These are phyloP conservation scores for Prunus campanulata DNA, from an alignment of 306 rosid genomes.

Conservation along the genomic window DNA sequence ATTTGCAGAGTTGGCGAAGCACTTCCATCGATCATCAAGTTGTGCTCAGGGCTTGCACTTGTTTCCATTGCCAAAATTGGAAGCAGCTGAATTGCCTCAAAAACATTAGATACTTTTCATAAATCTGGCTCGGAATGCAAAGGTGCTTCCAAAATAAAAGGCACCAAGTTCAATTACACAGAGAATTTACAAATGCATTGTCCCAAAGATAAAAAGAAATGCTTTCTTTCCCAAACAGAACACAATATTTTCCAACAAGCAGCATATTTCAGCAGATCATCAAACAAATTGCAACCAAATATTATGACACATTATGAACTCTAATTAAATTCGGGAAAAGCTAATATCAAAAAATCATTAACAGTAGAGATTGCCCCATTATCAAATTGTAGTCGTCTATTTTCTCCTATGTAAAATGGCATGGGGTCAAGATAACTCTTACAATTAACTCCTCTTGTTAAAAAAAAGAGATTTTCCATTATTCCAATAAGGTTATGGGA, in stretches of 20 bases:
- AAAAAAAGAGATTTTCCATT: neutral
- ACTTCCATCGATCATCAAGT: slow-evolving; percentile 43
- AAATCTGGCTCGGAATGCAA: neutral
- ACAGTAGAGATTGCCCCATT: neutral
- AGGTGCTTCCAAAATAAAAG: neutral
- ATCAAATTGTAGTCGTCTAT: neutral
- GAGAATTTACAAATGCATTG: neutral
- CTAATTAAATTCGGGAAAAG: neutral
- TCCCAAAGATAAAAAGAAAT: neutral
- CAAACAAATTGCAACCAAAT: neutral
- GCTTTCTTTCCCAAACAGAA: neutral
- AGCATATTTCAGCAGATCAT: neutral
- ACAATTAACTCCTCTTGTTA: neutral
- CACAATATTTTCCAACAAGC: neutral
- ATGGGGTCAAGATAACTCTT: neutral
- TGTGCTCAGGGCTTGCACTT: slow-evolving; percentile 46
- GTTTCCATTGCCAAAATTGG: slow-evolving; percentile 51
- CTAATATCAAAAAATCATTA: neutral
- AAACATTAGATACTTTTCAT: neutral
- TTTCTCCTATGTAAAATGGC: neutral
- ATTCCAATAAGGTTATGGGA: neutral
- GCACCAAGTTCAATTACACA: neutral
- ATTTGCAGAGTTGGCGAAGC: slow-evolving; percentile 50
- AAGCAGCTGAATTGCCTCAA: slow-evolving; percentile 23
- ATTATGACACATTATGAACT: neutral